Base-by-base conservation (phyloP, 345 rosid species). In the Mallotus nudiflorus region DNA sequence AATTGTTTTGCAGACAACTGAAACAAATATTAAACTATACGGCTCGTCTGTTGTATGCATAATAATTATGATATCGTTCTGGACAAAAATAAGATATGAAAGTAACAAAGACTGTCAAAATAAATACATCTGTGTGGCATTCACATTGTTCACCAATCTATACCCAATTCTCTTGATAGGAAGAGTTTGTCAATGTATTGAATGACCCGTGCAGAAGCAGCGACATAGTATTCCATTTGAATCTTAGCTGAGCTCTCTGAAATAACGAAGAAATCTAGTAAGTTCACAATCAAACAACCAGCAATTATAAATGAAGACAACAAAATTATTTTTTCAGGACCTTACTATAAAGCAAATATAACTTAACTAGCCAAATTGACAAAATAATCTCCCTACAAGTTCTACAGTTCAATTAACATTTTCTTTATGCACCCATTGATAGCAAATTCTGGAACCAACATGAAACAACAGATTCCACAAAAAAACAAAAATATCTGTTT, bases 161-260 rank as follows among this genome's bases (percentile, higher is more conserved):
- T 20, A 64, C 99, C 99, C 59, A 94, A 77, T 64, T 85, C 80
- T 80, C 86, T 89, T 33, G 92, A 82, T 53, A 49, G 80, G 74
- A 85, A 94, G 70, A 91, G 90, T 63, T 82, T 80, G 72, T 94
- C 88, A 40, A 94, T 76, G 78, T 88, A 87, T 16, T 78, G 62
- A 70, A 91, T 89, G 56, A 94, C 80, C 0, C 88, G 85, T 1
- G 76, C 83, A 0, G 92, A 87, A 33, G 97, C 75, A 45, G 77
- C 71, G 5, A 89, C 67, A 71, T 85, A 94, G 72, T 65, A 77
- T 66, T 87, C 89, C 99, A 95, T 85, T 54, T 86, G 79, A 82
- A 82, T 79, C 83, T 72, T 90, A 4, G 97, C 97, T 3, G 90
- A 81, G 24, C 80, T 67, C 81, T 90, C 98, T 89, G 94, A 63